phyloP scores from a whole-genome alignment of 345 rosid genomes.

The Euphorbia peplus region DNA sequence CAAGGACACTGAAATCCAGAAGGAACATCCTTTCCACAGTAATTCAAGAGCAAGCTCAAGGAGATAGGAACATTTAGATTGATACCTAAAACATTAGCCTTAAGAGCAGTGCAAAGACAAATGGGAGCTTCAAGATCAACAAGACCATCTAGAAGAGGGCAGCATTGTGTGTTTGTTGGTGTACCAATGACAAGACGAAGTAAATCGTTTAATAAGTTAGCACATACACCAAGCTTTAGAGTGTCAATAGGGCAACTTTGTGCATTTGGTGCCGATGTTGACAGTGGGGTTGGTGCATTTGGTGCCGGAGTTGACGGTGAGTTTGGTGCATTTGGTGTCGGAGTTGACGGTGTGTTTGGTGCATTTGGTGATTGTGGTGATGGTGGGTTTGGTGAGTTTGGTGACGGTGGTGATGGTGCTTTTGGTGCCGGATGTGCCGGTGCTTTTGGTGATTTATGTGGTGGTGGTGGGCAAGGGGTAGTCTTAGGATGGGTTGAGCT shows the following conservation, averaged over 20 bases:
- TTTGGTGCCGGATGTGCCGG: too few species aligned
- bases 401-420: conserved; percentile 10
- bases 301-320: too few species aligned
- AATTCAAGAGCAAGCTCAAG: conserved; percentile 19
- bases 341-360: too few species aligned
- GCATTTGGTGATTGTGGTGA: neutral
- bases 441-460: too few species aligned
- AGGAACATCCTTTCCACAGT: conserved; percentile 21
- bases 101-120: conserved; percentile 26
- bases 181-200: conserved; percentile 8
- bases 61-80: conserved; percentile 23
- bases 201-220: conserved; percentile 1
- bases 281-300: too few species aligned
- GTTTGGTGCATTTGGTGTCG: too few species aligned
- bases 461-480: neutral
- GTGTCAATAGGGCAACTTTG: conserved; percentile 13
- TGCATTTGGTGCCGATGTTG: neutral
- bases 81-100: conserved; percentile 7
- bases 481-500: conserved; percentile 3
- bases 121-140: conserved; percentile 13
- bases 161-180: conserved; percentile 12
- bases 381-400: neutral
- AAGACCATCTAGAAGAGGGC: conserved; percentile 5
- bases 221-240: conserved; percentile 19
- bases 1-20: conserved; percentile 17